Evolutionary conservation across 768 basidiomycete genomes (phyloP).

Genomic region (Podaxis pistillaris): DNA sequence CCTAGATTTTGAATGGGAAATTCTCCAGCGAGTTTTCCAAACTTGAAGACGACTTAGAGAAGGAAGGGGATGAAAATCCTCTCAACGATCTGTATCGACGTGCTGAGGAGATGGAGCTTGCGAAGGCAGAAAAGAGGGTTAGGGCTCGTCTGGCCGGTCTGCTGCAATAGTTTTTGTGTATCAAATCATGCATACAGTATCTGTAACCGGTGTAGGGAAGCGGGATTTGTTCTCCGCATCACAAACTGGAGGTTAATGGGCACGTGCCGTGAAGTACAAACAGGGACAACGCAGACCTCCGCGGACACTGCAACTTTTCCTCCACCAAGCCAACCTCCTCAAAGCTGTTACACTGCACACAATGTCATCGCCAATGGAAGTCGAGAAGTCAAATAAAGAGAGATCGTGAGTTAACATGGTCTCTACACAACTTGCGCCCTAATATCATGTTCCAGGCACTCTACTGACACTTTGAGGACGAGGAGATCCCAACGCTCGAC

Average conservation of each 20-base stretch:
- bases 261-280: constrained; percentile 11
- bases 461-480: constrained; percentile 74
- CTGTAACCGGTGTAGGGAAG: background rate
- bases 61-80: constrained; percentile 53
- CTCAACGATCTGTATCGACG: constrained; percentile 51
- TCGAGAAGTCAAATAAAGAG: constrained; percentile 58
- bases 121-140: constrained; percentile 59
- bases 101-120: constrained; percentile 50
- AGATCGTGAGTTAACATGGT: constrained; percentile 49
- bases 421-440: constrained; percentile 8
- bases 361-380: constrained; percentile 61
- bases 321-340: background rate
- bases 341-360: constrained; percentile 16
- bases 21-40: constrained; percentile 54
- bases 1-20: constrained; percentile 56
- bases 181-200: background rate
- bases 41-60: constrained; percentile 56
- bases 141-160: constrained; percentile 45
- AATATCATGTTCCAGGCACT: constrained; percentile 59
- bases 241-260: background rate
- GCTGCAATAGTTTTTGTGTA: constrained; percentile 17
- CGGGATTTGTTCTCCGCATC: background rate
- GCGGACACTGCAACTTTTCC: constrained; percentile 8
- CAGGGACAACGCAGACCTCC: constrained; percentile 8
- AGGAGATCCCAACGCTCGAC: constrained; percentile 69